These are phyloP conservation scores for Bipolaris cookei DNA, from an alignment of 2,329 filamentous ascomycete species.

Conservation along the genomic window DNA sequence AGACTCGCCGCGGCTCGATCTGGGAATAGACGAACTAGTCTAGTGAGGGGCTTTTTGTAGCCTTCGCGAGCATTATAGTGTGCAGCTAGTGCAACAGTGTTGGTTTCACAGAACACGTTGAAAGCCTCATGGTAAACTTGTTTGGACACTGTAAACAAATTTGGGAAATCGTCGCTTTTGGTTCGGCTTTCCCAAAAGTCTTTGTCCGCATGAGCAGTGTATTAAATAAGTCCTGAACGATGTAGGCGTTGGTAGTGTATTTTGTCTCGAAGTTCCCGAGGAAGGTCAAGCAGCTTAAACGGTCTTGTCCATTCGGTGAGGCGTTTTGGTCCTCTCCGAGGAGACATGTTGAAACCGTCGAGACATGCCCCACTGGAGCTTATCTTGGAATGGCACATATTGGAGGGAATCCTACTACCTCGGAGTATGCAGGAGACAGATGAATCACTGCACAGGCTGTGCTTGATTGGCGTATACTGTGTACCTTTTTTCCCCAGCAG, in stretches of 20 bases:
- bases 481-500: not conserved
- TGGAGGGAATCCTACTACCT: not conserved
- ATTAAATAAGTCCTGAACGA: slow-evolving; percentile 13
- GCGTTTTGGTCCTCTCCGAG: not conserved
- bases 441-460: not conserved
- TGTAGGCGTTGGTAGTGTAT: slow-evolving; percentile 28
- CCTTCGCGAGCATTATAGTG: not conserved
- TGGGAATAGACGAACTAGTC: slow-evolving; percentile 26
- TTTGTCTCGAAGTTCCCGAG: slow-evolving; percentile 31
- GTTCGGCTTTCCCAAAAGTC: not conserved
- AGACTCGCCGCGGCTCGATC: slow-evolving; percentile 9
- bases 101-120: slow-evolving; percentile 22
- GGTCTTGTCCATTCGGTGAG: slow-evolving; percentile 17
- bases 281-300: slow-evolving; percentile 16
- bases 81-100: slow-evolving; percentile 13
- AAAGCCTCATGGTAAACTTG: slow-evolving; percentile 32
- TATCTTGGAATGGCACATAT: not conserved
- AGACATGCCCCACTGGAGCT: not conserved
- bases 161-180: slow-evolving; percentile 8
- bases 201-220: not conserved
- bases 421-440: not conserved
- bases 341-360: not conserved
- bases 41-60: slow-evolving; percentile 3
- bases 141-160: slow-evolving; percentile 22
- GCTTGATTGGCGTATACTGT: not conserved